Evolutionary conservation across 148 eudicot genomes (phyloP), one percentile per base, ranked within the genome.

Genomic region (Rhododendron henanense): DNA sequence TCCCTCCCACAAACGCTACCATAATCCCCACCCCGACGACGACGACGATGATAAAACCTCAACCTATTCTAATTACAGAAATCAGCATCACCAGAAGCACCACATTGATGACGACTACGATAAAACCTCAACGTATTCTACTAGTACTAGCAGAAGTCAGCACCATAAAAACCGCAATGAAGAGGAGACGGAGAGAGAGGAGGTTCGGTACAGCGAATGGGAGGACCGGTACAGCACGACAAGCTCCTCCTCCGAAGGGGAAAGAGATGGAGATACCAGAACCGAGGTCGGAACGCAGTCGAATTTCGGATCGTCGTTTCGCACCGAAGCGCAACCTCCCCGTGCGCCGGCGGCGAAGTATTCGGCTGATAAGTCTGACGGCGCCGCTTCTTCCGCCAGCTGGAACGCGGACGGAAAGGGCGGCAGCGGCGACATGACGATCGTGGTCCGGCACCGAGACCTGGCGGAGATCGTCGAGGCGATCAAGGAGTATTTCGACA

Each of bases 171-270:
- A 88, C 48, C 91, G 87, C 5, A 91, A 86, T 3, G 93, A 91
- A 47, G 92, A 80, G 8, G 92, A 84, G 31, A 88, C 86, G 41
- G 96, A 95, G 89, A 91, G 94, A 71, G 99, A 97, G 83, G 98
- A 95, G 85, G 95, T 97, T 2, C 94, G 92, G 18, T 97, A 98
- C 51, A 95, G 99, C 78, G 98, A 97, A 35, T 97, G 99, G 99
- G 98, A 94, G 6, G 98, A 97, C 83, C 96, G 94, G 78, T 94
- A 95, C 84, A 95, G 95, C 85, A 90, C 94, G 4, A 93, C 92
- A 3, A 84, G 94, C 0, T 89, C 92, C 61, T 89, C 88, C 6
- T 86, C 88, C 18, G 86, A 65, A n/a, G 28, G 88, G 6, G 88
- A 88, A 9, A 88, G 71, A 0, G 96, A 91, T 15, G 83, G 88